These are phyloP conservation scores for Geotrichum fermentans DNA, from an alignment of 1,139 yeast species.

Conservation along the genomic window DNA sequence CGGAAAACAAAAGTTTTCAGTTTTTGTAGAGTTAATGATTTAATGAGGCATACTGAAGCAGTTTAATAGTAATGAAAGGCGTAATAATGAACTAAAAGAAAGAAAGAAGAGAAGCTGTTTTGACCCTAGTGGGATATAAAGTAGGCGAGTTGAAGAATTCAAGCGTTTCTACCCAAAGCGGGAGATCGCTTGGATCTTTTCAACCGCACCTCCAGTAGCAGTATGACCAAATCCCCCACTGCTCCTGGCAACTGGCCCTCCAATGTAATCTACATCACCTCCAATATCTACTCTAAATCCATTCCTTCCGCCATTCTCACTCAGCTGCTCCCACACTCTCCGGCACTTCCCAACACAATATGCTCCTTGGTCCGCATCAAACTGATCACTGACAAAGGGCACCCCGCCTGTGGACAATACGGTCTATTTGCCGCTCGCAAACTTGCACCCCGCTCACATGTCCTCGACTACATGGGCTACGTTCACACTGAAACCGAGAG, in stretches of 20 bases:
- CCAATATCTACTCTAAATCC: slow-evolving; percentile 10
- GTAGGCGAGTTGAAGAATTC: no score
- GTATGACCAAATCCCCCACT: no score
- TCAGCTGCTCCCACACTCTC: background rate
- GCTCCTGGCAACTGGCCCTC: slow-evolving; percentile 21
- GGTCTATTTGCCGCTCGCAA: slow-evolving; percentile 31
- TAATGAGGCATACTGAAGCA: no score
- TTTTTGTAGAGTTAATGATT: background rate
- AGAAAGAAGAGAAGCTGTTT: background rate
- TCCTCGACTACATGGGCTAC: slow-evolving; percentile 31
- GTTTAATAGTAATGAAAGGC: no score
- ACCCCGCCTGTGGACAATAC: slow-evolving; percentile 32
- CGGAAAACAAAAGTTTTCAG: slow-evolving; percentile 2
- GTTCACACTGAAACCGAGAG: slow-evolving; percentile 29
- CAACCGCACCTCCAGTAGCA: no score
- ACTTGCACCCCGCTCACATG: slow-evolving; percentile 26
- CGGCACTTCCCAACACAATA: slow-evolving; percentile 4
- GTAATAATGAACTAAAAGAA: background rate
- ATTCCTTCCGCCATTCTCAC: slow-evolving; percentile 3
- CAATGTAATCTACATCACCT: slow-evolving; percentile 5
- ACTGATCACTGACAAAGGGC: slow-evolving; percentile 25
- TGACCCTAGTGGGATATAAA: no score
- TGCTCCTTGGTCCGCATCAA: slow-evolving; percentile 26
- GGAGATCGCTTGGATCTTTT: no score
- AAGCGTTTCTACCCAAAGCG: no score